Percentiles rank a stretch among this genome's conserved stretches.
These are phyloP conservation scores for Asterochloris sp. DNA, from an alignment of 139 green algal species.

Conservation along the genomic window DNA sequence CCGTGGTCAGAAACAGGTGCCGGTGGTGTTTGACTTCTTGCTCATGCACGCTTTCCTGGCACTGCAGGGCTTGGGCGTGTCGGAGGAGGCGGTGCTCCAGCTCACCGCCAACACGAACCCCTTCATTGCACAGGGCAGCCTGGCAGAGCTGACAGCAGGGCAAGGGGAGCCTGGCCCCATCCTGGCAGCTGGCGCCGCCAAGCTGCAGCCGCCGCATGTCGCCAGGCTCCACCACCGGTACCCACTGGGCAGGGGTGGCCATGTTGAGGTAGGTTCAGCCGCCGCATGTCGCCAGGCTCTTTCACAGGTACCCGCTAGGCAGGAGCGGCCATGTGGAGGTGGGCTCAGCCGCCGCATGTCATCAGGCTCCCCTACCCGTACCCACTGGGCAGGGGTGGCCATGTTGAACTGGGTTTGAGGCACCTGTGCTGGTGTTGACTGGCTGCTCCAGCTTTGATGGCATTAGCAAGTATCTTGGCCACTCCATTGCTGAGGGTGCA, in stretches of 20 bases:
- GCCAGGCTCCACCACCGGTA: background rate
- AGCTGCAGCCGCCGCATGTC: background rate
- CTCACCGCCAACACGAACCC: conserved; percentile 19
- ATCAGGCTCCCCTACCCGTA: background rate
- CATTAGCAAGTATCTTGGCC: no score
- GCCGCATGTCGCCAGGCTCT: background rate
- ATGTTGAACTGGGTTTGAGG: background rate
- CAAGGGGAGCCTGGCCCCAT: background rate
- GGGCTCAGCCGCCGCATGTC: background rate
- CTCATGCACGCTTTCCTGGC: no score
- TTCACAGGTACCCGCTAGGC: background rate
- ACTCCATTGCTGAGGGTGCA: no score
- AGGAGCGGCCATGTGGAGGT: background rate
- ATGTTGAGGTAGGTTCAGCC: conserved; percentile 4
- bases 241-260: background rate
- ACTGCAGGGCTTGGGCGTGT: conserved; percentile 14
- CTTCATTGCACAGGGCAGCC: conserved; percentile 18
- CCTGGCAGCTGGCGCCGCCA: conserved; percentile 4
- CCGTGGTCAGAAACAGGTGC: no score
- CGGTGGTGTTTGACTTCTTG: no score
- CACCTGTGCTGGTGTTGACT: background rate
- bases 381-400: background rate
- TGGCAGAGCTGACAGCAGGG: conserved; percentile 9
- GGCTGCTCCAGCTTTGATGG: background rate
- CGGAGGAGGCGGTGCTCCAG: background rate